A percentile compares a stretch with the other conserved stretches of the same genome.
Evolutionary conservation across 192 early-diverging fungal species (phyloP).

Genomic region (Allomyces javanicus): DNA sequence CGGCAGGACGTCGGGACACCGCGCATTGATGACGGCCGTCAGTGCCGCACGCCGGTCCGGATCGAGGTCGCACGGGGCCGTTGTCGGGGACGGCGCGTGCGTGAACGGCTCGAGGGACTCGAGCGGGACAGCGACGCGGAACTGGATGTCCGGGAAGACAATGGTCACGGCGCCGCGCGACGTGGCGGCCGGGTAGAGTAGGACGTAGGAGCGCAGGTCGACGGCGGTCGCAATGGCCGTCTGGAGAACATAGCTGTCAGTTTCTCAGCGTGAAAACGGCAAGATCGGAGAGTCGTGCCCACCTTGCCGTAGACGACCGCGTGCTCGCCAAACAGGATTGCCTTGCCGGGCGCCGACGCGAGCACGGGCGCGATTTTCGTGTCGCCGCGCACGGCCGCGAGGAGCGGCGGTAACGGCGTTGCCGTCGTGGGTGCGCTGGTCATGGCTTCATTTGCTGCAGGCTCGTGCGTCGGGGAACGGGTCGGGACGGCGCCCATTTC

Average conservation of each 20-base stretch:
- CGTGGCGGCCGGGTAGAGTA: slow-evolving; percentile 21
- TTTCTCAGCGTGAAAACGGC: not conserved
- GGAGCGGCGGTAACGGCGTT: not conserved
- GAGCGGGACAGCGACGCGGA: no score
- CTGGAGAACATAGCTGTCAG: slow-evolving; percentile 8
- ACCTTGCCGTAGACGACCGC: slow-evolving; percentile 86
- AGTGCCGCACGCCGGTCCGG: slow-evolving; percentile 11
- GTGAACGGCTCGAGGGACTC: no score
- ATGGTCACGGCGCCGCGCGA: no score
- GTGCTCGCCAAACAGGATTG: slow-evolving; percentile 96
- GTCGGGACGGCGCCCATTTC: no score
- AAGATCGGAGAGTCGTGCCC: not conserved
- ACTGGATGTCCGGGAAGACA: no score
- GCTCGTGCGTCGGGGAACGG: no score
- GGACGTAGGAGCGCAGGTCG: slow-evolving; percentile 50
- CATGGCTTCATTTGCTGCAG: not conserved
- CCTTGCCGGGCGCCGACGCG: slow-evolving; percentile 84
- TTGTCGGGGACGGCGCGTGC: slow-evolving; percentile 33
- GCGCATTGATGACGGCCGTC: slow-evolving; percentile 6
- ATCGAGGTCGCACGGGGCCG: slow-evolving; percentile 17
- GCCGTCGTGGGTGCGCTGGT: not conserved
- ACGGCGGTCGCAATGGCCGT: slow-evolving; percentile 64
- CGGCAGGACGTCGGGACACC: not conserved
- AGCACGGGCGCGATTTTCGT: slow-evolving; percentile 2
- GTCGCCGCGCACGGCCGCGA: no score